Conservation (phyloP, 1,284 basidiomycete species). For the Ganoderma lingzhi region DNA sequence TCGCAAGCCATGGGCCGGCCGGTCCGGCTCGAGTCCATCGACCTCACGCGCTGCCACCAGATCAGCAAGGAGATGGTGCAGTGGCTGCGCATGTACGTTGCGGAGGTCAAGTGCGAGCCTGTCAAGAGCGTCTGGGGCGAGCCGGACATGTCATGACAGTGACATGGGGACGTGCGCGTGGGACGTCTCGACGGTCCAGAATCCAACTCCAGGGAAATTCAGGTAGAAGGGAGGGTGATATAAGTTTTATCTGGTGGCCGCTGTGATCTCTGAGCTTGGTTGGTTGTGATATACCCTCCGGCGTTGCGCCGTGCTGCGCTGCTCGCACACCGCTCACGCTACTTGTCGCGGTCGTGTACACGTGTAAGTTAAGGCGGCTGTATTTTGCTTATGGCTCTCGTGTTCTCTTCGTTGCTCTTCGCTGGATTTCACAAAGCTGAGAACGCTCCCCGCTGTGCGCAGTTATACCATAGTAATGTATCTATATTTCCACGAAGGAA, state of each 20-base stretch:
- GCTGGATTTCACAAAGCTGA: conserved; percentile 17
- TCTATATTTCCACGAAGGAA: conserved; percentile 26
- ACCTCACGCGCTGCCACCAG: conserved; percentile 79
- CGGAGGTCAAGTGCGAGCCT: conserved; percentile 74
- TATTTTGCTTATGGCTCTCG: conserved; percentile 29
- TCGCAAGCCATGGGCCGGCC: conserved; percentile 50
- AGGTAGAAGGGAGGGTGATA: neutral
- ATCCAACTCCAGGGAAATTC: neutral
- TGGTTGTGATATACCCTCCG: conserved; percentile 5
- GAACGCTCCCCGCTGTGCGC: conserved; percentile 28
- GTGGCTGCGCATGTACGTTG: conserved; percentile 83
- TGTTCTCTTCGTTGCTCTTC: conserved; percentile 10
- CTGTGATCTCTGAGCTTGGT: conserved; percentile 1
- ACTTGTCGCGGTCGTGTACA: conserved; percentile 4
- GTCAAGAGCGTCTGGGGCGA: conserved; percentile 73
- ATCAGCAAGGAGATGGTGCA: conserved; percentile 86
- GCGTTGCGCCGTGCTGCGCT: conserved; percentile 1
- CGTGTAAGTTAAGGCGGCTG: conserved; percentile 28
- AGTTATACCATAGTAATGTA: conserved; percentile 34
- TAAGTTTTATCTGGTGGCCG: neutral
- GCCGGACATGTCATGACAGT: conserved; percentile 28
- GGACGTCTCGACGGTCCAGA: neutral
- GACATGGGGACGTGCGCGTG: neutral
- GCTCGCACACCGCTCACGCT: neutral
- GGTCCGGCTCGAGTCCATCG: conserved; percentile 64